Evolutionary conservation across 352 stramenopile genomes (phyloP), one percentile per base, ranked within the genome.

Genomic region (Pythium pectinolyticum): DNA sequence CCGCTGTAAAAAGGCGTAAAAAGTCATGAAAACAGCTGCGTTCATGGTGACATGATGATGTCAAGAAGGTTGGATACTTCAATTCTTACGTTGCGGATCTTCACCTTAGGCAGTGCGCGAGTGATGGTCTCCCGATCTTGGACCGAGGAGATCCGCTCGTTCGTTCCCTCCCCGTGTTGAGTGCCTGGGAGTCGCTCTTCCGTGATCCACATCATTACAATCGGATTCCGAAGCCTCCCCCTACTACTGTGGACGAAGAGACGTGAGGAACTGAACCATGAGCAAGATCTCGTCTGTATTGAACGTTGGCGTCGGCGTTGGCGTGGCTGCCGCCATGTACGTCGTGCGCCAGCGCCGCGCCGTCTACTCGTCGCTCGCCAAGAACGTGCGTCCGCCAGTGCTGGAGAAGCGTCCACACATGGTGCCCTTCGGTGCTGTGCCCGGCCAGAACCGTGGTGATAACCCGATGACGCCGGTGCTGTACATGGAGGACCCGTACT

Each of bases 401-500:
- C 73, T 92, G 10, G 70, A 82, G 53, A 92, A 91, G 70, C 73
- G 77, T 0, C 72, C 82, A 37, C 80, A 90, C 70, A 95, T 90
- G 80, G 86, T 94, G 43, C 82, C 83, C 8, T 93, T 96, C 61
- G 87, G 87, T 25, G 84, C 77, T 15, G 80, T 94, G n/a, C 63
- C 69, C 1, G 80, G 78, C 30, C 79, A 95, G 66, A 95, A 95
- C 69, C 85, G 88, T 37, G 88, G 88, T 0, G 63, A 81, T 53
- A 83, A 83, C 58, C 87, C 97, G 31, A 94, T 99, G 72, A 88
- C 96, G 61, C 94, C 94, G 25, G 76, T 93, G 22, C 62, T 92
- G 63, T 83, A 91, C 52, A 73, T 98, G 48, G 84, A 95, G 22
- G 93, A 98, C 80, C 92, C 92, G 49, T 98, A 98, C 74, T 97